Conservation (phyloP, 306 rosid genomes). For the Erythrophleum fordii region DNA sequence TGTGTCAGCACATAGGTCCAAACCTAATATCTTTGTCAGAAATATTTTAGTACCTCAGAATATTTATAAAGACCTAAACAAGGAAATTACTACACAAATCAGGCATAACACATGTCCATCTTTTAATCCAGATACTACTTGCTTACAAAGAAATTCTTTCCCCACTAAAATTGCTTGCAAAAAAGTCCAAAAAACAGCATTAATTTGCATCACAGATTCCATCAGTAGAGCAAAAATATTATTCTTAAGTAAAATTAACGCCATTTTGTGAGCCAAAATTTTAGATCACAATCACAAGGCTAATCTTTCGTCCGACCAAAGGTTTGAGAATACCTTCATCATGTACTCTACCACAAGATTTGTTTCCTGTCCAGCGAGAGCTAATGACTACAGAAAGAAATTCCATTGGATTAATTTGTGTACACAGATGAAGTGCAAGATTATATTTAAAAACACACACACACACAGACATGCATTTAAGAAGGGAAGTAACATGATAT, state of each 20-base stretch:
- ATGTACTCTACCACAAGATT: slow-evolving; percentile 87
- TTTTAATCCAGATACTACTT: background rate
- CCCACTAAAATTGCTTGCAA: background rate
- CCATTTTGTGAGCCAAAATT: background rate
- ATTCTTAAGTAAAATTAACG: background rate
- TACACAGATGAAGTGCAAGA: background rate
- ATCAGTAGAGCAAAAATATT: background rate
- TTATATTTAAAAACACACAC: background rate
- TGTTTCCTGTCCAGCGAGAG: slow-evolving; percentile 91
- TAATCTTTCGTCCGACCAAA: too few species aligned
- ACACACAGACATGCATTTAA: background rate
- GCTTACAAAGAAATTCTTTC: background rate
- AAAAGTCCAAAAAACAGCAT: background rate
- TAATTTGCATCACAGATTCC: slow-evolving; percentile 12
- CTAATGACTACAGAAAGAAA: slow-evolving; percentile 70
- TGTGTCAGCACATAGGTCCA: slow-evolving; percentile 98
- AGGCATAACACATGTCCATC: background rate
- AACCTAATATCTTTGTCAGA: slow-evolving; percentile 95
- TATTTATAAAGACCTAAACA: slow-evolving; percentile 26
- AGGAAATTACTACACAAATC: background rate
- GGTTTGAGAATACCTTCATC: slow-evolving; percentile 76
- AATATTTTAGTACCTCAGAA: slow-evolving; percentile 58
- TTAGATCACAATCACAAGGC: too few species aligned
- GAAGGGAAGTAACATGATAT: background rate
- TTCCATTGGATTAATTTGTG: slow-evolving; percentile 27